Evolutionary conservation across 2,329 filamentous ascomycete species (phyloP), one percentile per base, ranked within the genome.

Genomic region (Aspergillus cejpii): DNA sequence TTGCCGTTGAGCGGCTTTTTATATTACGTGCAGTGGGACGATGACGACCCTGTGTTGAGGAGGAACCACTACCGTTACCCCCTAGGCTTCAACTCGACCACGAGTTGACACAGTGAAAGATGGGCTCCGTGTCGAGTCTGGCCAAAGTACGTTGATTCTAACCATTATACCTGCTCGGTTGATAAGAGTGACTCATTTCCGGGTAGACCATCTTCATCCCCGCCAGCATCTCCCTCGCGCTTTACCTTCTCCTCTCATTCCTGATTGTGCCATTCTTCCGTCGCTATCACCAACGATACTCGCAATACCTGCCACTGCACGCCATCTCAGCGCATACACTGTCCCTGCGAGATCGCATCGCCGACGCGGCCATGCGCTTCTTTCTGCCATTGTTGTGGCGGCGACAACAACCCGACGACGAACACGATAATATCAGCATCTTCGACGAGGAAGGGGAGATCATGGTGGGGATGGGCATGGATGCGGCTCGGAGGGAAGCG

Each of bases 291-390:
- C 76, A 76, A 55, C 80, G 84, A 48, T 88, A 88, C 64, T 77
- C 80, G 59, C 81, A 86, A 49, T 89, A 89, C 60, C 77, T 88
- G 1, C 84, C 84, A 0, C 68, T 88, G 51, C 77, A 84, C 49
- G 71, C 74, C 24, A 66, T 69, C 41, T 67, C 67, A 24, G 65
- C 59, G 1, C 68, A 64, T 46, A 78, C 85, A 48, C 78, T 78
- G 17, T 76, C 72, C 40, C 76, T 75, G 70, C 79, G 49, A 28
- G 68, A 72, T 47, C 64, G 68, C 27, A 57, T 70, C 12, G 66
- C 63, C 6, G 67, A 71, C 37, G 51, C 62, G 2, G 47, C 73
- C 20, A 66, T 70, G 63, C 63, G 65, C n/a, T 59, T 70, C 29
- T 63, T 72, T n/a, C 60, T 74, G 1, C 70, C 66, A 3, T 65